A percentile compares a stretch with the other conserved stretches of the same genome.
phyloP scores from a whole-genome alignment of 2,329 filamentous ascomycete genomes.

The Diplodia scrobiculata region DNA sequence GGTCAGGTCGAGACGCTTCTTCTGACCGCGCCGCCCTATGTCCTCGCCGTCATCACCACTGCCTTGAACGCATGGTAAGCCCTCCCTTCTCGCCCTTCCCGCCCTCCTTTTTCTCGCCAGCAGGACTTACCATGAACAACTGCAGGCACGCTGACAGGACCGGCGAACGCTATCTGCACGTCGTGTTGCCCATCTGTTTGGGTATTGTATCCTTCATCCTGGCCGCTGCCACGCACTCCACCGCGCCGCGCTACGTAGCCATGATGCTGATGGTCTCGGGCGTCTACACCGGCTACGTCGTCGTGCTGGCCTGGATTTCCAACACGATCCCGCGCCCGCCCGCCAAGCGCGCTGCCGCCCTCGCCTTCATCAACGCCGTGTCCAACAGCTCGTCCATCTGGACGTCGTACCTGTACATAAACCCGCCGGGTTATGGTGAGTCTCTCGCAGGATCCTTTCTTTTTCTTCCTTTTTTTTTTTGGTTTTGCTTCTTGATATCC shows the following conservation, averaged over 20 bases:
- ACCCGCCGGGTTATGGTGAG: conserved; percentile 35
- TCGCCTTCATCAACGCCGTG: conserved; percentile 76
- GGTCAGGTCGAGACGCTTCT: conserved; percentile 53
- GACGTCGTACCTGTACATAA: conserved; percentile 67
- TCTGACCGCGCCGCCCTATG: conserved; percentile 57
- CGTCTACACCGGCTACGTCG: conserved; percentile 63
- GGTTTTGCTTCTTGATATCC: too few relatives aligned
- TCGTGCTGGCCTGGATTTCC: conserved; percentile 72
- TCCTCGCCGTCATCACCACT: conserved; percentile 62
- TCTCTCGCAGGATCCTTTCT: not conserved
- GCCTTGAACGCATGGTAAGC: conserved; percentile 62
- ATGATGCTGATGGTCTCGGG: conserved; percentile 72
- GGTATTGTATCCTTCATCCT: conserved; percentile 68
- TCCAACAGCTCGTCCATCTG: conserved; percentile 71
- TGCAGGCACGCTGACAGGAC: conserved; percentile 65
- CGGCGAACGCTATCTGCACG: conserved; percentile 70
- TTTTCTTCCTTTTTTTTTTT: too few relatives aligned
- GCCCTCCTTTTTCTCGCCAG: too few relatives aligned
- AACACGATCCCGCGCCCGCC: conserved; percentile 75
- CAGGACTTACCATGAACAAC: not conserved
- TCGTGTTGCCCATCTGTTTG: conserved; percentile 63
- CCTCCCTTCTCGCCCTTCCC: too few relatives aligned
- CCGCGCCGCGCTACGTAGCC: conserved; percentile 65
- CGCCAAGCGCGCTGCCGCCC: conserved; percentile 70
- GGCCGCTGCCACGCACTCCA: conserved; percentile 62